phyloP scores from a whole-genome alignment of 257 asterid genomes.

The Lycium ferocissimum region DNA sequence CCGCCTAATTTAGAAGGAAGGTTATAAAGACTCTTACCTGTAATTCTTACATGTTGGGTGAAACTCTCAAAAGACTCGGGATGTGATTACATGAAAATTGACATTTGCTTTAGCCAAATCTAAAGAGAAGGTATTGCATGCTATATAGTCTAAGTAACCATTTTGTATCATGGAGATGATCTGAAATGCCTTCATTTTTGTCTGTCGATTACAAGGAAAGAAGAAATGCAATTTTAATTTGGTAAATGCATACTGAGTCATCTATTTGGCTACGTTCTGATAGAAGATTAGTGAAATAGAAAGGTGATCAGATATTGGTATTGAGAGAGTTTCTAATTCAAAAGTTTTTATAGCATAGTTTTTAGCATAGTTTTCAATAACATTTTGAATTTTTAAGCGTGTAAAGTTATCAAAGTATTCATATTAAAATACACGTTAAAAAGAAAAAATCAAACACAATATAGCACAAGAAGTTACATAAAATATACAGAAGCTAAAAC shows the following conservation, averaged over 20 bases:
- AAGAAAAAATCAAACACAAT: background rate
- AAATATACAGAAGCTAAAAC: background rate
- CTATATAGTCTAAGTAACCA: background rate
- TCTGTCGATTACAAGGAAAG: background rate
- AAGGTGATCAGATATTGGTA: no score
- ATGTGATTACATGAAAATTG: background rate
- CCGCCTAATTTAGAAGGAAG: background rate
- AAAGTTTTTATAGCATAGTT: no score
- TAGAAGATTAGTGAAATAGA: no score
- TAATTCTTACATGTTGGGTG: background rate
- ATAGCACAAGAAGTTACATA: background rate
- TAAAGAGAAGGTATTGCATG: background rate
- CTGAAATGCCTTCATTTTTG: no score
- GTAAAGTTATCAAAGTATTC: background rate
- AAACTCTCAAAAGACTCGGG: background rate
- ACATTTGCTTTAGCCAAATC: background rate
- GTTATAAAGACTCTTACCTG: no score
- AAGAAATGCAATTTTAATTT: background rate
- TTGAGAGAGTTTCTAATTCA: no score
- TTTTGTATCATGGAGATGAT: background rate
- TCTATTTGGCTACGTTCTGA: background rate
- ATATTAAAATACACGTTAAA: background rate
- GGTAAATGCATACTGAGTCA: background rate
- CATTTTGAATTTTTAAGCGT: background rate
- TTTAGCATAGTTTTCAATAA: no score